Conservation (phyloP, 2,329 filamentous ascomycete genomes). For the Aspergillus texensis region DNA sequence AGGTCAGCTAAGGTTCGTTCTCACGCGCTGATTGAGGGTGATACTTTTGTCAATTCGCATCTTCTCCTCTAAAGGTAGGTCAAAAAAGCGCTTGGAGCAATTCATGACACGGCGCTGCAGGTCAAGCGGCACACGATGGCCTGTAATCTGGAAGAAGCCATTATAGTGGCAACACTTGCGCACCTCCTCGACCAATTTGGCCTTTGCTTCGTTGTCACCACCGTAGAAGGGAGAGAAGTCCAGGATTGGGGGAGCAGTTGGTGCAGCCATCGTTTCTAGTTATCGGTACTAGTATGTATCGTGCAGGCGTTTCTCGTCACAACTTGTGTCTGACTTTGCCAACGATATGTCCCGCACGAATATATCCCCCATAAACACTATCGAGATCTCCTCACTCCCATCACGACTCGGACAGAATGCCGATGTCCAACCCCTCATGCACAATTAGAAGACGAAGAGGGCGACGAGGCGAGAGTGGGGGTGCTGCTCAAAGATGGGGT, state of each 20-base stretch:
- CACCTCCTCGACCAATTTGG: constrained; percentile 29
- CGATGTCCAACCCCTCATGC: neutral
- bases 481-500: neutral
- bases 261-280: neutral
- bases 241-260: neutral
- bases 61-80: constrained; percentile 46
- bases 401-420: neutral
- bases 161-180: constrained; percentile 24
- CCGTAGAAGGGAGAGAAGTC: neutral
- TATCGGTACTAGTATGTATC: neutral
- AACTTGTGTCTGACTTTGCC: neutral
- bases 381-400: neutral
- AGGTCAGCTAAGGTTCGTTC: neutral
- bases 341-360: neutral
- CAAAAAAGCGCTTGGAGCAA: constrained; percentile 46
- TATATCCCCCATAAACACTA: neutral
- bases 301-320: neutral
- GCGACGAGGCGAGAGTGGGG: neutral
- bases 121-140: constrained; percentile 42
- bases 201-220: constrained; percentile 29
- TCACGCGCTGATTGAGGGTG: neutral
- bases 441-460: neutral
- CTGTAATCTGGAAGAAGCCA: constrained; percentile 52
- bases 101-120: constrained; percentile 43
- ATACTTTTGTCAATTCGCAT: constrained; percentile 38